Percentiles rank a stretch among this genome's conserved stretches.
These are phyloP conservation scores for Azolla pinnata DNA, from an alignment of 75 land plant species.

Conservation along the genomic window DNA sequence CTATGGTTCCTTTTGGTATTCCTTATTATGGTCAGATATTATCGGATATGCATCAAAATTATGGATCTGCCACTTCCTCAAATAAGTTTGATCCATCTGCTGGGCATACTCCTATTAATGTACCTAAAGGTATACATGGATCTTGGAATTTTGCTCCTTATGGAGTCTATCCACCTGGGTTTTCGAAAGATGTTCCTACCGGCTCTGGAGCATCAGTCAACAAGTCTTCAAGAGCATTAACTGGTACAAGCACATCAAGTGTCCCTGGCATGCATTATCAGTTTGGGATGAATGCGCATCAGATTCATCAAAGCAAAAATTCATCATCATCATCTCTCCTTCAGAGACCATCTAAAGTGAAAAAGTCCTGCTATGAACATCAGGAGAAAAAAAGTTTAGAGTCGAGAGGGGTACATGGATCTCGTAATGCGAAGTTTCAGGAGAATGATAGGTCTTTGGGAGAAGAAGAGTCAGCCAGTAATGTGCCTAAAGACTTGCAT, in stretches of 20 bases:
- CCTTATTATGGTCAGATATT: constrained; percentile 1
- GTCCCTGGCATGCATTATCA: not conserved
- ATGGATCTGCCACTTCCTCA: not conserved
- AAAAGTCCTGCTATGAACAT: not conserved
- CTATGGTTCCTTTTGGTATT: not conserved
- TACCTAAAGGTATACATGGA: not conserved
- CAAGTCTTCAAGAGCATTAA: not conserved
- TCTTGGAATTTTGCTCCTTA: not conserved
- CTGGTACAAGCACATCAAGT: not conserved
- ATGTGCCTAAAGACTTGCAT: not conserved
- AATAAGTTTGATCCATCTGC: not conserved
- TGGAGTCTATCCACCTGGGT: not conserved
- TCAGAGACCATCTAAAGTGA: not conserved
- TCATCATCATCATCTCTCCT: not conserved
- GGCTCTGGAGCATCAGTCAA: not conserved
- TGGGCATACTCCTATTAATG: not conserved
- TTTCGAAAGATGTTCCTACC: not conserved
- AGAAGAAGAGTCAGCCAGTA: not conserved
- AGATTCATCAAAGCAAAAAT: not conserved
- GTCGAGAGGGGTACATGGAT: too few species aligned
- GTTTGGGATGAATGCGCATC: not conserved
- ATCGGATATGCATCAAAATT: not conserved
- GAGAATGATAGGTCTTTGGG: too few species aligned
- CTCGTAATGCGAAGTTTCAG: too few species aligned
- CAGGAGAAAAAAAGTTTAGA: too few species aligned